Percentiles rank a stretch among this genome's conserved stretches.
Evolutionary conservation across 2,329 filamentous ascomycete genomes (phyloP).

Genomic region (Microsporum ferrugineum): DNA sequence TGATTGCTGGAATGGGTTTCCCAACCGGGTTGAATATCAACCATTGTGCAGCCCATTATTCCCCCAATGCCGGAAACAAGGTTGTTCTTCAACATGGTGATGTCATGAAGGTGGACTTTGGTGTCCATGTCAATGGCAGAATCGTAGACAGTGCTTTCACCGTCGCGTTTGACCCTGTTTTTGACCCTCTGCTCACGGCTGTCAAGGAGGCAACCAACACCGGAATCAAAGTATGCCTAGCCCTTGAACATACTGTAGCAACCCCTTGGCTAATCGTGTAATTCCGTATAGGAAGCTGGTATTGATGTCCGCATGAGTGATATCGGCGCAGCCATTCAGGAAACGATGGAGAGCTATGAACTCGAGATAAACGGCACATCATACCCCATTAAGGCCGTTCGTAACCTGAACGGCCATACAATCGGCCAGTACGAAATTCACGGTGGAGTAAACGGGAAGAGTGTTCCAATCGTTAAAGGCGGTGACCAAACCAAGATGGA

Average conservation of each 20-base stretch:
- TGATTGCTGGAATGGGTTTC: constrained; percentile 75
- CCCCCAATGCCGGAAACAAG: constrained; percentile 78
- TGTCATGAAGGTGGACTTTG: constrained; percentile 65
- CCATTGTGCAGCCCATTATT: constrained; percentile 77
- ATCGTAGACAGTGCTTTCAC: constrained; percentile 65
- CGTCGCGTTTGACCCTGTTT: constrained; percentile 55
- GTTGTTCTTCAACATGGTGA: constrained; percentile 53
- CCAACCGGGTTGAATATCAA: constrained; percentile 75
- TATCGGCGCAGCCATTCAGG: constrained; percentile 72
- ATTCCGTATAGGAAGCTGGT: constrained; percentile 56
- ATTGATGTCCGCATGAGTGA: constrained; percentile 85
- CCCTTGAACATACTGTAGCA: background rate
- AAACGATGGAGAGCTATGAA: constrained; percentile 89
- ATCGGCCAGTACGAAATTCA: constrained; percentile 85
- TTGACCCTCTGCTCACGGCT: constrained; percentile 55
- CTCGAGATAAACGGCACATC: constrained; percentile 69
- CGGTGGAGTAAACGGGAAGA: constrained; percentile 76
- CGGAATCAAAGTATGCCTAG: constrained; percentile 51
- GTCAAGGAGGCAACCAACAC: constrained; percentile 60
- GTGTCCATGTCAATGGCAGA: constrained; percentile 57
- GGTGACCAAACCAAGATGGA: constrained; percentile 92
- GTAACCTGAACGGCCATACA: constrained; percentile 80
- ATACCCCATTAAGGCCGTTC: constrained; percentile 71
- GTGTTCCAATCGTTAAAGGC: constrained; percentile 84
- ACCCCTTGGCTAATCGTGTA: background rate